Base-by-base conservation (phyloP, 352 stramenopile species). In the Hyaloperonospora arabidopsidis region DNA sequence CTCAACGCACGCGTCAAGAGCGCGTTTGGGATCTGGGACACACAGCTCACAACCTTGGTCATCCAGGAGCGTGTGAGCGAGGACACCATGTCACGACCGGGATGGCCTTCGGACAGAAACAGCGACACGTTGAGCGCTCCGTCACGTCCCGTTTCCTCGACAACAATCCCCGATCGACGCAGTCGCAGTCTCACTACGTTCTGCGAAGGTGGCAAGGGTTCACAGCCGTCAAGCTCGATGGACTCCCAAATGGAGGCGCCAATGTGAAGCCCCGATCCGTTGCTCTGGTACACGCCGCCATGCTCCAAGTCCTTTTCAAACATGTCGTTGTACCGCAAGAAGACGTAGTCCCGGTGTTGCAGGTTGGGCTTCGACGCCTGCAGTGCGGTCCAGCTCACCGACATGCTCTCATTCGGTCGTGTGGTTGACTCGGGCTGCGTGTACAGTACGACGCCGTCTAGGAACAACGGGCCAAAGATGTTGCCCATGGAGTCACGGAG, bases 311-410 rank as follows among this genome's bases (percentile, higher is more conserved):
- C 76, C 50, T 84, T 83, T 58, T 89, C 79, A 48, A 91, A 90
- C 5, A 84, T 65, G 53, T 93, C 83, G 11, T 65, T 72, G 50
- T 93, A 93, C 13, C 79, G 72, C 48, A 93, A 41, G 55, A 89
- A 91, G n/a, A 93, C 78, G 52, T 93, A 93, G 77, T 93, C 83
- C 22, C 83, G 79, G 60, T 93, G 83, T 18, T 80, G 83, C 22
- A 93, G 52, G 50, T 91, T 84, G 2, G 83, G 77, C 65, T 91
- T 93, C 50, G 79, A 84, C 8, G 79, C 71, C 51, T 91, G 83
- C 18, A 91, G 61, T 21, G 80, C 79, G 45, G 85, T 91, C 83
- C 80, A 93, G 66, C 83, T 85, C 49, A 93, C 76, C 8, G 79
- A 83, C 2, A 93, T 58, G 36, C 62, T 74, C 59, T 93, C 83